Evolutionary conservation across 2,329 filamentous ascomycete species (phyloP), one percentile per base, ranked within the genome.

Genomic region (Balansia obtecta): DNA sequence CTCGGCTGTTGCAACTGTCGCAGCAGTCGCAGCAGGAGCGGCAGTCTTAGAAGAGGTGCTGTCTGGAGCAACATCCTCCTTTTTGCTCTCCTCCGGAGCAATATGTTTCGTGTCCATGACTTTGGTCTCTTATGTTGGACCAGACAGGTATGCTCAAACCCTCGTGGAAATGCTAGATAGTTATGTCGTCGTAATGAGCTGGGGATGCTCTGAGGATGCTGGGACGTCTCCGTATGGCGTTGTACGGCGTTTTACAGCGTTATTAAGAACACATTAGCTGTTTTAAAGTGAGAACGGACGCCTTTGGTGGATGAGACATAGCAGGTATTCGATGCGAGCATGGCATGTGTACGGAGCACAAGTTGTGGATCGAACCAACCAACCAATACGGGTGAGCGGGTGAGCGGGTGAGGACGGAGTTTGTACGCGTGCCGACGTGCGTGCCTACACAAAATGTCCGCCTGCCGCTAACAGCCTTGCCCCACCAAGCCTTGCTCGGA

Each of bases 61-160:
- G 32, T 55, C 32, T 48, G 56, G 59, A 48, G 62, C 57, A 38
- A 50, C 45, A 53, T 55, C 50, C 13, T 59, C 56, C 45, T 54
- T 55, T 49, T 61, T 57, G 47, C 52, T 50, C 38, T 50, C 54
- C 40, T 60, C 60, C 45, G 56, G 52, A 38, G 53, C 51, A 32
- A 47, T 45, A 13, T 53, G 34, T 43, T 53, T 54, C 18, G 55
- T 18, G 33, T 57, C 56, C 58, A 60, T 61, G 40, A 33, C 49
- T 46, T 33, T 32, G 11, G 11, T 27, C 15, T 6, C 12, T 34
- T 37, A 34, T 8, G 13, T 13, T 42, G 41, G 32, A 16, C 45
- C 37, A 10, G 15, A 16, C 37, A 10, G 15, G 22, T n/a, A 20
- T 8, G 30, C 42, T 51, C 54, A 50, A 51, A 50, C 50, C 47